These are phyloP conservation scores for Mastigamoeba balamuthi DNA, from an alignment of 78 protist genomes.

Conservation along the genomic window DNA sequence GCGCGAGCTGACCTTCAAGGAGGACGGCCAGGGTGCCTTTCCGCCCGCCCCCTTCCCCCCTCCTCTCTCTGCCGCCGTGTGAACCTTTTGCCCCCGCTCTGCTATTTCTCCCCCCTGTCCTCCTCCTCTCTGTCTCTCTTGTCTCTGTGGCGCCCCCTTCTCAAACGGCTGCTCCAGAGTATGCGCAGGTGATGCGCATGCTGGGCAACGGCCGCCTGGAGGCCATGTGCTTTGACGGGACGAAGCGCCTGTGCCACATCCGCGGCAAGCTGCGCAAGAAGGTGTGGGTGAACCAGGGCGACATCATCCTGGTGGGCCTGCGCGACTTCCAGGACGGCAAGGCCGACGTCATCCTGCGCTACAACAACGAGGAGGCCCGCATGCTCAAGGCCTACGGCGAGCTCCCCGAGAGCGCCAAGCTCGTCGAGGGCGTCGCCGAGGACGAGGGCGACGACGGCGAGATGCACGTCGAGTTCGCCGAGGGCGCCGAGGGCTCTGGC, in stretches of 20 bases:
- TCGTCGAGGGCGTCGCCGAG: constrained; percentile 49
- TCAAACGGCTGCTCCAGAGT: constrained; percentile 43
- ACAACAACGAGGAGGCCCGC: constrained; percentile 92
- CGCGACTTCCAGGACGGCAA: constrained; percentile 94
- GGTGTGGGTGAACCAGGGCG: constrained; percentile 74
- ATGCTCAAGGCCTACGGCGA: constrained; percentile 71
- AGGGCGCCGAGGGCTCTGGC: constrained; percentile 19
- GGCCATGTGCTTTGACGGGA: constrained; percentile 92
- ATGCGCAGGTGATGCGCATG: constrained; percentile 84
- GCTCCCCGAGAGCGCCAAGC: constrained; percentile 74
- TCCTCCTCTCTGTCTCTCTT: no score
- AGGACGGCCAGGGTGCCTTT: constrained; percentile 83
- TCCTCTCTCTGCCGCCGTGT: no score
- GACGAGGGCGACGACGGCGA: constrained; percentile 30
- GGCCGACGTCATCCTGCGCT: constrained; percentile 92
- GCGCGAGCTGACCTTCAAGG: constrained; percentile 91
- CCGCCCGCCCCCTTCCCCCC: background rate
- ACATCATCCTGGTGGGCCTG: constrained; percentile 81
- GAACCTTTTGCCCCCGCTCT: no score
- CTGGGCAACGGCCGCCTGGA: constrained; percentile 96
- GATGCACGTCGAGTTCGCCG: constrained; percentile 50
- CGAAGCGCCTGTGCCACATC: constrained; percentile 84
- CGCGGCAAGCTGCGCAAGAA: constrained; percentile 92
- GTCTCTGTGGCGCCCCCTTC: background rate
- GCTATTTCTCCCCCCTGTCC: no score